These are phyloP conservation scores for Phaeodactylum tricornutum DNA, from an alignment of 108 stramenopile genomes.

Conservation along the genomic window DNA sequence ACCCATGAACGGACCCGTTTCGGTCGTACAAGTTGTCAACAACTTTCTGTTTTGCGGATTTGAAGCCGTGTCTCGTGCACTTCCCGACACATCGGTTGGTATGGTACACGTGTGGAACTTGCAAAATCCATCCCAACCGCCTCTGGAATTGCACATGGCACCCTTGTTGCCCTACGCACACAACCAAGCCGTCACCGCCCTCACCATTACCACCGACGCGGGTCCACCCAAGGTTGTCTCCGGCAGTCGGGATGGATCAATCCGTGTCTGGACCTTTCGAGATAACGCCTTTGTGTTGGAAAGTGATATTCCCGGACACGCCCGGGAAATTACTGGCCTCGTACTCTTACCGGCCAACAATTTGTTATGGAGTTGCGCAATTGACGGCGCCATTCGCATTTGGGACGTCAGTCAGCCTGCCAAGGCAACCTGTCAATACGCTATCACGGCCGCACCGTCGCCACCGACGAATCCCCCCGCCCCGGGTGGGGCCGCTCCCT, in stretches of 20 bases:
- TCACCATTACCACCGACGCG: conserved; percentile 15
- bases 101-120: conserved; percentile 84
- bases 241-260: conserved; percentile 56
- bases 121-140: conserved; percentile 48
- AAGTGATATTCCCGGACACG: conserved; percentile 57
- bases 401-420: conserved; percentile 47
- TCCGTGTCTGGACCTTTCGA: conserved; percentile 57
- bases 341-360: conserved; percentile 24
- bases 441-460: conserved; percentile 14
- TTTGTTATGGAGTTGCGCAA: conserved; percentile 51
- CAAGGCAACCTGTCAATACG: conserved; percentile 37
- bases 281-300: conserved; percentile 40
- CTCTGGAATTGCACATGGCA: conserved; percentile 68
- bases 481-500: neutral
- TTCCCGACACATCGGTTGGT: conserved; percentile 54
- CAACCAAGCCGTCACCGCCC: conserved; percentile 35
- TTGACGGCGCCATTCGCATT: conserved; percentile 68
- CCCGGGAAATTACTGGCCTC: conserved; percentile 65
- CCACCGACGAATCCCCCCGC: conserved; percentile 3
- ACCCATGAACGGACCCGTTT: conserved; percentile 64
- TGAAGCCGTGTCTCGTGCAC: conserved; percentile 36
- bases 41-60: conserved; percentile 75
- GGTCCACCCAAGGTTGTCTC: conserved; percentile 16
- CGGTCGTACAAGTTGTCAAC: conserved; percentile 40
- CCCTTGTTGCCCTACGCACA: conserved; percentile 63